phyloP scores from a whole-genome alignment of 768 basidiomycete species.

The Tephrocybe rancida region DNA sequence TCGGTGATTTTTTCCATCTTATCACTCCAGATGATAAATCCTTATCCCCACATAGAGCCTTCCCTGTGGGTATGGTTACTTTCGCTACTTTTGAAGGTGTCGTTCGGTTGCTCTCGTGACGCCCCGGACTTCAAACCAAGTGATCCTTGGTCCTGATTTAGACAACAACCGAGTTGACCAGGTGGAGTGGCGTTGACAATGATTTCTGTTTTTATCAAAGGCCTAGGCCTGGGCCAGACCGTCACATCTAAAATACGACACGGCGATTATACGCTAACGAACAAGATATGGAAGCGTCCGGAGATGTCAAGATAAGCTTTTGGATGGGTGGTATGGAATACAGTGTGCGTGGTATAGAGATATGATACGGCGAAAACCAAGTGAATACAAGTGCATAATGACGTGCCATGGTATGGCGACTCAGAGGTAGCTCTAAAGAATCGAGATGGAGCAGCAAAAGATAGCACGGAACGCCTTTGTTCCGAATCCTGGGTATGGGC shows the following conservation, averaged over 20 bases:
- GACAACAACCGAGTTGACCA: background rate
- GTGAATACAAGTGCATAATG: no score
- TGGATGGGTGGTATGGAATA: background rate
- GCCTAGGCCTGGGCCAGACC: background rate
- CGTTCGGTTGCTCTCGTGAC: constrained; percentile 36
- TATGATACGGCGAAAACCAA: background rate
- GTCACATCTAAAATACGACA: background rate
- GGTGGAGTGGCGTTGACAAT: constrained; percentile 2
- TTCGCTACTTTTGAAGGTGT: constrained; percentile 74
- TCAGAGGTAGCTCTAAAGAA: no score
- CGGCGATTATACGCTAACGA: background rate
- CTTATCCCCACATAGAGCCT: constrained; percentile 48
- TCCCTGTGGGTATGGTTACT: constrained; percentile 86
- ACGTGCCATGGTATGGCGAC: no score
- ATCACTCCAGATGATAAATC: background rate
- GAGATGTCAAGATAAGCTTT: background rate
- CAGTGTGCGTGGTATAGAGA: background rate
- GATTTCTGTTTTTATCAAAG: background rate
- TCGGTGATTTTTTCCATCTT: constrained; percentile 47
- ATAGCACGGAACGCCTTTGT: background rate
- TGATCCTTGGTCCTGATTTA: background rate
- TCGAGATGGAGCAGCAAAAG: background rate
- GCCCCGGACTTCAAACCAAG: background rate
- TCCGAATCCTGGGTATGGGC: no score
- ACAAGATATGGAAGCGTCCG: background rate